Percentiles rank a stretch among this genome's conserved stretches.
These are phyloP conservation scores for Naganishia albida DNA, from an alignment of 1,284 basidiomycete species.

Conservation along the genomic window DNA sequence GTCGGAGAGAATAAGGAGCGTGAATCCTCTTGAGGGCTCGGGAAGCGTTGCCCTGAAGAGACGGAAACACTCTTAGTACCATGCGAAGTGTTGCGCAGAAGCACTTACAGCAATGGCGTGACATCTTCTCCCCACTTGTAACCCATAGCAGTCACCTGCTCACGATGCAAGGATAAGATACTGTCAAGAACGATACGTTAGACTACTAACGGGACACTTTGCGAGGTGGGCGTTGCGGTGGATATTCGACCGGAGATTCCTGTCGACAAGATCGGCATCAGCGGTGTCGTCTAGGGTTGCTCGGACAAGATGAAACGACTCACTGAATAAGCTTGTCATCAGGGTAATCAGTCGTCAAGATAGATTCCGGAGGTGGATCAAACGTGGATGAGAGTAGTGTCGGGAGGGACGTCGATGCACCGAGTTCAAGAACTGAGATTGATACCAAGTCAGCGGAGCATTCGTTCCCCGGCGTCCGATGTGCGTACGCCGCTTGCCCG, in stretches of 20 bases:
- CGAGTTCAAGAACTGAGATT: slow-evolving; percentile 30
- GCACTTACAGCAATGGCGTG: slow-evolving; percentile 26
- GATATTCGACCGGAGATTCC: slow-evolving; percentile 27
- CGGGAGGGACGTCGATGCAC: slow-evolving; percentile 32
- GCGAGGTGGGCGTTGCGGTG: slow-evolving; percentile 13
- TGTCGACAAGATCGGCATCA: not conserved
- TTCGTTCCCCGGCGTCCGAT: not conserved
- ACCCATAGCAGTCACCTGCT: slow-evolving; percentile 8
- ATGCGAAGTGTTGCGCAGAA: not conserved
- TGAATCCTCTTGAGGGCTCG: slow-evolving; percentile 15
- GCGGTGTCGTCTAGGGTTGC: no score
- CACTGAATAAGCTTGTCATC: slow-evolving; percentile 31
- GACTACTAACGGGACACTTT: slow-evolving; percentile 28
- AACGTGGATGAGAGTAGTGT: slow-evolving; percentile 24
- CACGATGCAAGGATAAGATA: not conserved
- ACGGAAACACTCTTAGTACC: not conserved
- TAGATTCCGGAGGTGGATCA: slow-evolving; percentile 22
- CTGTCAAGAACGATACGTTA: not conserved
- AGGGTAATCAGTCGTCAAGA: slow-evolving; percentile 33
- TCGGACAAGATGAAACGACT: not conserved
- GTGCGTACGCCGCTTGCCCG: slow-evolving; percentile 21
- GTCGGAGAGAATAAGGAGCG: slow-evolving; percentile 30
- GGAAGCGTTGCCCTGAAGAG: slow-evolving; percentile 1
- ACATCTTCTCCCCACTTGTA: slow-evolving; percentile 33
- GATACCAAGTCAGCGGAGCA: not conserved